Base-by-base conservation (phyloP, 1,284 basidiomycete genomes). In the Ceratobasidium sp. region DNA sequence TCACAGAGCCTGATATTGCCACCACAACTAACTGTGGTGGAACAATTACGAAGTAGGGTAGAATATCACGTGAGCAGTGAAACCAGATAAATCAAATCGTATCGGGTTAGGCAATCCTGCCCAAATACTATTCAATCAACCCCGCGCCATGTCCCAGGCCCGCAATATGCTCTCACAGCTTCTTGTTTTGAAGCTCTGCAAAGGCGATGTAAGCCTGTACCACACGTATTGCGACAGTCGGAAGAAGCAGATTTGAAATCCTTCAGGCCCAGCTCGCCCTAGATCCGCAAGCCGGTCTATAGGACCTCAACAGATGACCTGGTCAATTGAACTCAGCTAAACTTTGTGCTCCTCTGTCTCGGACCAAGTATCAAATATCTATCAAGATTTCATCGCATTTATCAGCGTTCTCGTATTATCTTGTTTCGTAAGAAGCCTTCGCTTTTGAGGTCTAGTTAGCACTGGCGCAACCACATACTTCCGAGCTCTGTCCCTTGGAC, bases 241-340 rank as follows among this genome's bases (percentile, higher is more conserved):
- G 21, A 58, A 41, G 8, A n/a, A 41, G 34, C 55, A n/a, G 14
- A 21, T 58, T 32, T 41, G 12, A 41, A 58, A 58, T 26, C 36
- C 8, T 36, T 58, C 34, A 41, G 55, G 55, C 18, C 36, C 55
- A 21, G 32, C 21, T 41, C 8, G 34, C 55, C 55, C 55, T 41
- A 36, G 55, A 58, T 58, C 28, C 36, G 21, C 34, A n/a, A n/a
- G 10, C 36, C 55, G 34, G 32, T 58, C 6, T 26, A 26, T 41
- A 58, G 21, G 36, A 58, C 55, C 36, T 41, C 34, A 41, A 58
- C 28, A 21, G 36, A 58, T 58, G 34, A 14, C 55, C 6, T 41
- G 6, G 36, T 23, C 21, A 58, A 39, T 58, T 58, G 55, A 58
- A 58, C 55, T 58, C 55, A 58, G 55, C 55, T 18, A 41, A n/a